Evolutionary conservation across 805 yeast species (phyloP).

Genomic region (Isabelozyma rhagii): DNA sequence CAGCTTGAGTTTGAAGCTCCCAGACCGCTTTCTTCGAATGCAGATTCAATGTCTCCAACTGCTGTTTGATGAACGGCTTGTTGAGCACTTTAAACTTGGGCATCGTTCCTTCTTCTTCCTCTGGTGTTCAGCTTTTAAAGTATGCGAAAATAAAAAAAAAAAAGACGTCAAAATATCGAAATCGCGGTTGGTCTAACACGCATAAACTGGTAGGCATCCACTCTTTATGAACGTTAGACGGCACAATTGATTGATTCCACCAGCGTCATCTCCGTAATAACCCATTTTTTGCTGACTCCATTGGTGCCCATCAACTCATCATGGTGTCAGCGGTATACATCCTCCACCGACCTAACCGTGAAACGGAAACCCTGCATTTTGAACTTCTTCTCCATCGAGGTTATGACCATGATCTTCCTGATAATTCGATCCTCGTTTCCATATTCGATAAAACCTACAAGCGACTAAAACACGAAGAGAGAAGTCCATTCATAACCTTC

Average conservation of each 20-base stretch:
- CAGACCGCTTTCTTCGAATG: not conserved
- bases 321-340: conserved; percentile 40
- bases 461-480: conserved; percentile 14
- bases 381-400: conserved; percentile 32
- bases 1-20: not conserved
- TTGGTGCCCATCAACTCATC: too few relatives aligned
- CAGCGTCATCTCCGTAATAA: not conserved
- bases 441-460: conserved; percentile 22
- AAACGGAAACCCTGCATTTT: conserved; percentile 21
- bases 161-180: too few relatives aligned
- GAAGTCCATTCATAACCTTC: conserved; percentile 42
- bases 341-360: conserved; percentile 31
- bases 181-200: too few relatives aligned
- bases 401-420: conserved; percentile 30
- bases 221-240: too few relatives aligned
- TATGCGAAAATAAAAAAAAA: not conserved
- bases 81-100: not conserved
- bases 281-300: not conserved
- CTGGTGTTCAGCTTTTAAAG: not conserved
- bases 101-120: not conserved
- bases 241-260: too few relatives aligned
- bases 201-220: too few relatives aligned
- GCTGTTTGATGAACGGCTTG: not conserved
- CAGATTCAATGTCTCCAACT: conserved; percentile 1
- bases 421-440: conserved; percentile 16